These are phyloP conservation scores for Globisporangium sylvaticum DNA, from an alignment of 352 stramenopile genomes.

Conservation along the genomic window DNA sequence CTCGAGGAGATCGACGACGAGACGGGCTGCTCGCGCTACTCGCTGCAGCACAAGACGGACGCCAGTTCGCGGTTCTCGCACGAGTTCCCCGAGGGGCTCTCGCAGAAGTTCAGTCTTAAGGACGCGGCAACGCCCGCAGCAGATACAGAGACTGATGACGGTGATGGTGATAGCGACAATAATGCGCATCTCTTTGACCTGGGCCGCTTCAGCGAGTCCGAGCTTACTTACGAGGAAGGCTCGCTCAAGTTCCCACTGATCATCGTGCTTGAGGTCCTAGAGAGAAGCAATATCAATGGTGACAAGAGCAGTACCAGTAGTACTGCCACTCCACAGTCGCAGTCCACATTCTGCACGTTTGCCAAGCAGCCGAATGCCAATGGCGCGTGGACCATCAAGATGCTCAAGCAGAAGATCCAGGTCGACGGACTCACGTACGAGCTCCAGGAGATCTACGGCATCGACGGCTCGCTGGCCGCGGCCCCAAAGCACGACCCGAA, in stretches of 20 bases:
- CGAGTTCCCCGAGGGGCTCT: slow-evolving; percentile 46
- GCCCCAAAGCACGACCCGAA: slow-evolving; percentile 30
- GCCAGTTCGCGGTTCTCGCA: slow-evolving; percentile 25
- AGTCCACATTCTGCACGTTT: slow-evolving; percentile 80
- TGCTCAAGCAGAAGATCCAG: slow-evolving; percentile 84
- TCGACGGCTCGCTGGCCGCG: slow-evolving; percentile 64
- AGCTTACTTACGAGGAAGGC: slow-evolving; percentile 44
- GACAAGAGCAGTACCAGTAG: not conserved
- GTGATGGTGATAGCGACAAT: slow-evolving; percentile 12
- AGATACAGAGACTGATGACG: slow-evolving; percentile 12
- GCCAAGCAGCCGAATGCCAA: slow-evolving; percentile 35
- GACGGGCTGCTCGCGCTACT: slow-evolving; percentile 56
- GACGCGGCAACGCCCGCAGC: slow-evolving; percentile 9
- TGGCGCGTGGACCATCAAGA: slow-evolving; percentile 52
- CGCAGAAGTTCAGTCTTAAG: slow-evolving; percentile 45
- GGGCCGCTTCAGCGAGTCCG: slow-evolving; percentile 24
- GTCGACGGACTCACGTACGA: slow-evolving; percentile 76
- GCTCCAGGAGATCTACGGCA: slow-evolving; percentile 86
- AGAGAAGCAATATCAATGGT: not conserved
- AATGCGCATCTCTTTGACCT: slow-evolving; percentile 39
- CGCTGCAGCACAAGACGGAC: slow-evolving; percentile 43
- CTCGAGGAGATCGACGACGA: slow-evolving; percentile 66
- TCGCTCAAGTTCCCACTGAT: slow-evolving; percentile 60
- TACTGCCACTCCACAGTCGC: slow-evolving; percentile 40
- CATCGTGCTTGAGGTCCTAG: slow-evolving; percentile 59